Base-by-base conservation (phyloP, 352 stramenopile species). In the Pythium rhizo-oryzae region DNA sequence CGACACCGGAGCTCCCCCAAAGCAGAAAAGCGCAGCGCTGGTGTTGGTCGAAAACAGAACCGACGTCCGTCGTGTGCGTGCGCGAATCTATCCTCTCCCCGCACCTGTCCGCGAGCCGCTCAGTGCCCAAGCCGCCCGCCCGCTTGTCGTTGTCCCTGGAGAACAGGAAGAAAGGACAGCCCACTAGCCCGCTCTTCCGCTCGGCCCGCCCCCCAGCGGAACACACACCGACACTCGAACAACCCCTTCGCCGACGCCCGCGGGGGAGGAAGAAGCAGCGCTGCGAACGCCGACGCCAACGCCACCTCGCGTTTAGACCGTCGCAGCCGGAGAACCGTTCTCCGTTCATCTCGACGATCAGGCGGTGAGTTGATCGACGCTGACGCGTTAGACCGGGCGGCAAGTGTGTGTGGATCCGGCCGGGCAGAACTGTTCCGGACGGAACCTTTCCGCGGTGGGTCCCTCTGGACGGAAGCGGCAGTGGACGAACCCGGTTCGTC, bases 41-140 rank as follows among this genome's bases (percentile, higher is more conserved):
- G 59, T 58, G n/a, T 39, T 55, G 58, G 59, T 58, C 30, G 44
- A 65, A 65, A 65, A 58, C 59, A 65, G 59, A 58, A 65, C 37
- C 58, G 12, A 51, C 21, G 18, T 62, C 30, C 19, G 25, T n/a
- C n/a, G n/a, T n/a, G n/a, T 30, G 54, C 23, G 8, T 23, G 39
- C 19, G 30, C 7, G 25, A 60, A 43, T 53, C 41, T 24, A 23
- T 18, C n/a, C 23, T 21, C n/a, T 18, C n/a, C 12, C 4, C n/a
- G 11, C 33, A 49, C 19, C 30, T 13, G 33, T 43, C 28, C 24
- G 18, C 50, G 23, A 25, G 52, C 39, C 11, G 53, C 19, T 57
- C 56, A 53, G 56, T 62, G 24, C 51, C 56, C 41, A 62, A 62
- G 44, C 39, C 18, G 33, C 53, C 35, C 41, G 33, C 53, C 35